phyloP scores from a whole-genome alignment of 2,329 filamentous ascomycete genomes.

The Fusarium begoniae region DNA sequence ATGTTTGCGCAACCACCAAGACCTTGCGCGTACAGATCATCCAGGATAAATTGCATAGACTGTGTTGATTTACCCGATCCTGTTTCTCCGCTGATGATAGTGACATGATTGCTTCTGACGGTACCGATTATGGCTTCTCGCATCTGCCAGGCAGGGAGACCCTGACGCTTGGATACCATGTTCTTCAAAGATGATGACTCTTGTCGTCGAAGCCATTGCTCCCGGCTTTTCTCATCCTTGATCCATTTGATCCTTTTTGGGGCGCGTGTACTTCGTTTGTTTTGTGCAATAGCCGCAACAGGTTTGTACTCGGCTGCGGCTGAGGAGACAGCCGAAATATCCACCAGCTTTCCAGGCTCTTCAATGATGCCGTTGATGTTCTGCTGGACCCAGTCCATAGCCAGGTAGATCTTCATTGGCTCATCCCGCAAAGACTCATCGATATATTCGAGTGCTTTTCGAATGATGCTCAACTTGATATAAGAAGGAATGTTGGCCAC shows the following conservation, averaged over 20 bases:
- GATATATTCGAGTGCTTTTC: constrained; percentile 77
- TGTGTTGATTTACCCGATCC: constrained; percentile 98
- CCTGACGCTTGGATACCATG: constrained; percentile 78
- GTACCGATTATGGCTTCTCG: constrained; percentile 79
- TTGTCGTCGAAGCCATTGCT: constrained; percentile 77
- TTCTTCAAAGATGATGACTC: constrained; percentile 70
- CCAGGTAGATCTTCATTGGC: constrained; percentile 87
- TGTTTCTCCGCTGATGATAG: constrained; percentile 96
- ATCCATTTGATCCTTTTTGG: constrained; percentile 72
- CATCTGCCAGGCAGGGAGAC: constrained; percentile 87
- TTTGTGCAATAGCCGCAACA: constrained; percentile 39
- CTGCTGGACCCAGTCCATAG: constrained; percentile 91
- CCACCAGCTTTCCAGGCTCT: constrained; percentile 82
- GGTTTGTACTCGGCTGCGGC: constrained; percentile 66
- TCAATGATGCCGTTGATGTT: constrained; percentile 85
- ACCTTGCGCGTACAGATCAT: constrained; percentile 82
- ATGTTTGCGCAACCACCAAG: constrained; percentile 86
- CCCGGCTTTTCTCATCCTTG: constrained; percentile 66
- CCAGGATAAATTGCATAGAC: constrained; percentile 93
- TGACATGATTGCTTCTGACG: constrained; percentile 83
- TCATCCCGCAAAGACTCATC: constrained; percentile 78
- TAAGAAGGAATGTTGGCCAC: constrained; percentile 83
- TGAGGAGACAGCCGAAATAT: constrained; percentile 82
- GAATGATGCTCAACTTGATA: constrained; percentile 88
- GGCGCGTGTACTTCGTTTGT: constrained; percentile 52